A percentile compares a stretch with the other conserved stretches of the same genome.
Conservation (phyloP, 495 filamentous ascomycete genomes). For the Lepraria neglecta region DNA sequence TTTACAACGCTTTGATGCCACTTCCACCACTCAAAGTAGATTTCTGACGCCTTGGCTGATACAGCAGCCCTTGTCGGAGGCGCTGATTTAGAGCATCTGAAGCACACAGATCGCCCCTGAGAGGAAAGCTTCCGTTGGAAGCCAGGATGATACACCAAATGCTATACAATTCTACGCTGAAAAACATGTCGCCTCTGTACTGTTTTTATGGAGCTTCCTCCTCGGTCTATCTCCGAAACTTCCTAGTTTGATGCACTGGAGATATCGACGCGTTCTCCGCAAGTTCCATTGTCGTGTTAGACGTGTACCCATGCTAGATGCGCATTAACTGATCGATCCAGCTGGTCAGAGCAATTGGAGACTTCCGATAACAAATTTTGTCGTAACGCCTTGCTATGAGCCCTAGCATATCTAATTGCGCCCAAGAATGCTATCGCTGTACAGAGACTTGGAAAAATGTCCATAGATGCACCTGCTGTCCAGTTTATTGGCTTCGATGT, state of each 20-base stretch:
- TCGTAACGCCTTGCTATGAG: background rate
- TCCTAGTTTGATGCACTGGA: background rate
- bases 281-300: background rate
- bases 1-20: constrained; percentile 15
- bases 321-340: background rate
- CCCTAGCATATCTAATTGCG: no score
- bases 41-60: background rate
- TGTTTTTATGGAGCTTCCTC: background rate
- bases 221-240: background rate
- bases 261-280: background rate
- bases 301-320: background rate
- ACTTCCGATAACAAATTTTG: background rate
- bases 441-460: no score
- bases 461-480: background rate
- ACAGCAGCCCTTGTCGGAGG: background rate
- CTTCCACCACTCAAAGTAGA: background rate
- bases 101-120: background rate
- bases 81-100: background rate
- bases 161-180: background rate
- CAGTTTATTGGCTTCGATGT: no score
- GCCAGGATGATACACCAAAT: background rate
- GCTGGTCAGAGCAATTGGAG: background rate
- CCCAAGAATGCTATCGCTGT: background rate
- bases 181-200: background rate
- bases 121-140: constrained; percentile 7